Base-by-base conservation (phyloP, 2,329 filamentous ascomycete species). In the Diaporthe velutina region DNA sequence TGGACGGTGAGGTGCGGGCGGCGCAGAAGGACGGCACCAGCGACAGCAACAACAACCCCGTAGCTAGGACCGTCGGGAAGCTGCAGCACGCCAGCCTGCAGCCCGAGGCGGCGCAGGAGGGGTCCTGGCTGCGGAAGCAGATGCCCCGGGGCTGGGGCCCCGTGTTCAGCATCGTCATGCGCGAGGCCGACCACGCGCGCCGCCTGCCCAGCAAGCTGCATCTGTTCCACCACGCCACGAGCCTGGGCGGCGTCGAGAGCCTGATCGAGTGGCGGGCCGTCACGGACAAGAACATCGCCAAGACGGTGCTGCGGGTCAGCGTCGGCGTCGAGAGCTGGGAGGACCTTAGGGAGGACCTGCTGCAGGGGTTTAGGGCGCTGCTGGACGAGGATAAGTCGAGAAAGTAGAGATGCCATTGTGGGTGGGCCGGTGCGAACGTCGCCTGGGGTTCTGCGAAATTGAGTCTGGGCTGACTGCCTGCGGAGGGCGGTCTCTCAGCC, bases 211-310 rank as follows among this genome's bases (percentile, higher is more conserved):
- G 93, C 80, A 94, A 94, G 83, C 84, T 98, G 82, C 82, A 87
- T 3, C 88, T 98, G 58, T 98, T 98, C 86, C 95, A 98, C 79
- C 97, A 99, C 84, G 97, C 97, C 8, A 99, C 97, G 3, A 97
- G 94, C 83, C 84, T 98, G 38, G 97, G 97, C 3, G 96, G 97
- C 6, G 95, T 98, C 13, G 97, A 98, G 89, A 97, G 95, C 80
- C 84, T 98, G 86, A 96, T 99, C 79, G 97, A 99, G 89, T 99
- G 97, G 97, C 89, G 97, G 75, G 91, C 93, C 64, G 97, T 99
- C 95, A 93, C 92, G 75, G 97, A 99, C 86, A 80, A 84, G 4
- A 87, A 83, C 1, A 92, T 97, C 52, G 94, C 97, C 81, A 90
- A 88, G 80, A 87, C 90, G 74, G 83, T 98, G 82, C 80, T 98